Evolutionary conservation across 371 early-diverging fungal species (phyloP).

Genomic region (Apophysomyces ossiformis): DNA sequence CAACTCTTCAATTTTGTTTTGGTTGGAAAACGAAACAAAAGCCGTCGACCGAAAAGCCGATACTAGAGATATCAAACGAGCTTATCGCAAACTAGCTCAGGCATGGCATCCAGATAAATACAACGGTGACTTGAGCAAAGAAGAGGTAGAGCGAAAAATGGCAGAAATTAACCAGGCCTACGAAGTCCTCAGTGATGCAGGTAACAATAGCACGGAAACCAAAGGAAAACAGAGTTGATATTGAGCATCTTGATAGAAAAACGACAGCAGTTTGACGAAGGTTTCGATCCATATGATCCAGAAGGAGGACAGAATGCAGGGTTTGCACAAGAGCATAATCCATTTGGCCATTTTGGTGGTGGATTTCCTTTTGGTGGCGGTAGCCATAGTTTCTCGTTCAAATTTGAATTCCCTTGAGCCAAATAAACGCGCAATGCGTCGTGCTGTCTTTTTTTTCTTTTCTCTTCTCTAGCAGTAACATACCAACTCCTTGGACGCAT

Average conservation of each 20-base stretch:
- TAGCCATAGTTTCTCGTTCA: constrained; percentile 16
- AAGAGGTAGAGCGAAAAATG: constrained; percentile 89
- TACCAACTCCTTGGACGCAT: no score
- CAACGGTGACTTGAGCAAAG: constrained; percentile 75
- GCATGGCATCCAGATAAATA: constrained; percentile 93
- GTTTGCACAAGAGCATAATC: constrained; percentile 44
- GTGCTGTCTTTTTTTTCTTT: no score
- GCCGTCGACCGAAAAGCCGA: constrained; percentile 78
- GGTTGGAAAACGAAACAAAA: neutral
- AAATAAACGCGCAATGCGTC: no score
- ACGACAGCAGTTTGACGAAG: constrained; percentile 83
- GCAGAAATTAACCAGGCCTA: constrained; percentile 93
- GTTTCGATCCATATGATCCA: constrained; percentile 93
- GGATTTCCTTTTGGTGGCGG: constrained; percentile 55
- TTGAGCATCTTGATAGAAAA: constrained; percentile 37
- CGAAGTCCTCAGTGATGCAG: constrained; percentile 85
- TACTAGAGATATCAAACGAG: constrained; percentile 86
- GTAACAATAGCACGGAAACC: constrained; percentile 24
- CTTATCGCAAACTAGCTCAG: constrained; percentile 89
- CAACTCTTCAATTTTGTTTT: neutral
- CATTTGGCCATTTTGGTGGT: constrained; percentile 61
- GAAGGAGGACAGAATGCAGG: constrained; percentile 50
- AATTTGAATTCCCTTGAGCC: no score
- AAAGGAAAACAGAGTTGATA: constrained; percentile 6
- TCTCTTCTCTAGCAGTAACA: no score